Evolutionary conservation across 2,329 filamentous ascomycete genomes (phyloP).

Genomic region (Calcarisporium arbuscula): DNA sequence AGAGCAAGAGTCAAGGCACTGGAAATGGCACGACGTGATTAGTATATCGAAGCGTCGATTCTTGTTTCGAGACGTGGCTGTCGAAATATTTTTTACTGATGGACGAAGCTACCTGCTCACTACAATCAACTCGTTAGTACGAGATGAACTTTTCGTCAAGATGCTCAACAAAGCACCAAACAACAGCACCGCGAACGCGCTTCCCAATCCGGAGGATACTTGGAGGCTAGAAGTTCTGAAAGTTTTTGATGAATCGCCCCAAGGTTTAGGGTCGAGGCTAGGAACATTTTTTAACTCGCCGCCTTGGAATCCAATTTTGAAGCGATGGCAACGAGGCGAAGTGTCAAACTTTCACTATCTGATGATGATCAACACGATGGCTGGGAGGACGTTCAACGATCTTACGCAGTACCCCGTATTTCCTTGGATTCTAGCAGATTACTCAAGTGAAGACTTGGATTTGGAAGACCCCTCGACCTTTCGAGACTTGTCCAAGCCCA

Average conservation of each 20-base stretch:
- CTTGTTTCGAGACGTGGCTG: conserved; percentile 86
- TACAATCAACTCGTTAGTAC: conserved; percentile 62
- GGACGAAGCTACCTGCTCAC: conserved; percentile 92
- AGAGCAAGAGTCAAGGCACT: conserved; percentile 80
- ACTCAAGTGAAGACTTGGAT: conserved; percentile 88
- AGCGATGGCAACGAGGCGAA: conserved; percentile 86
- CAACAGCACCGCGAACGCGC: conserved; percentile 60
- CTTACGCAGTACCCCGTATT: conserved; percentile 97
- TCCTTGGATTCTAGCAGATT: conserved; percentile 94
- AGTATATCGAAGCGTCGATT: conserved; percentile 95
- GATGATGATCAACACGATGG: conserved; percentile 97
- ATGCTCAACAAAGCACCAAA: conserved; percentile 76
- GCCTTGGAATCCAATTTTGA: conserved; percentile 76
- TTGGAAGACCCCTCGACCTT: conserved; percentile 78
- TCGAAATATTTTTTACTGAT: conserved; percentile 97
- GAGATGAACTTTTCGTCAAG: conserved; percentile 76
- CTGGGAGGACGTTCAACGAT: conserved; percentile 94
- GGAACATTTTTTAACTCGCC: conserved; percentile 85
- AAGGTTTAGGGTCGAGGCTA: conserved; percentile 76
- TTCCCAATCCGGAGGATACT: conserved; percentile 75
- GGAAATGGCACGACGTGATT: conserved; percentile 91
- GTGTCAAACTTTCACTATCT: conserved; percentile 98
- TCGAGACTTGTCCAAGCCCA: conserved; percentile 87
- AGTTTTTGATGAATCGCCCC: conserved; percentile 51
- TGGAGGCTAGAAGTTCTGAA: conserved; percentile 88